Base-by-base conservation (phyloP, 2,329 filamentous ascomycete species). In the Tolypocladium album region DNA sequence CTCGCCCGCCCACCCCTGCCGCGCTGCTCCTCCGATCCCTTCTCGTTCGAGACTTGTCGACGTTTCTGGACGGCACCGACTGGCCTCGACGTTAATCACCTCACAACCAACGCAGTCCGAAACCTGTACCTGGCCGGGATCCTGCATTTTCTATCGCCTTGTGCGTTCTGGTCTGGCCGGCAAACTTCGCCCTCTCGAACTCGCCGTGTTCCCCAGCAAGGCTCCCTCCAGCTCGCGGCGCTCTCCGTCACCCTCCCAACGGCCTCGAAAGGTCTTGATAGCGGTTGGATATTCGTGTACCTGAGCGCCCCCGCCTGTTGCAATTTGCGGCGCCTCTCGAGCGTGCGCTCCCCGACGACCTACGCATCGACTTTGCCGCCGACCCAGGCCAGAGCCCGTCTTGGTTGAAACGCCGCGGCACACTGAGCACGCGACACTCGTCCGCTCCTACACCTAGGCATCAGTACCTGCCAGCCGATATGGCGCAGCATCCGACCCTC, bases 401-500 rank as follows among this genome's bases (percentile, higher is more conserved):
- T n/a, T 36, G 13, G 17, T 53, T 36, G 27, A 31, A 31, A 31
- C 27, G 27, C 27, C 27, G 27, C 27, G 27, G 27, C 27, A 22
- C 45, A 20, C 47, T 4, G 22, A 20, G 27, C 47, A 31, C 47
- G 47, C 47, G 27, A 50, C 24, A 47, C 43, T 47, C 22, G 22
- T 31, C 15, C 9, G 7, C 24, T 17, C 47, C 13, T 13, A 20
- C 31, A 34, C 27, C 50, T 4, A 36, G 17, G 3, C 6, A 34
- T 53, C 50, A 36, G 9, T 56, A 38, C 38, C 20, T 20, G 36
- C 34, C n/a, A 39, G 57, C 59, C 64, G 63, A 55, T 59, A 76
- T 76, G 74, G 64, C 70, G 63, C 64, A 70, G 57, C 78, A 81
- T 67, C 72, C 77, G 11, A 79, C 79, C 56, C 71, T 83, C 64